A percentile compares a stretch with the other conserved stretches of the same genome.
Evolutionary conservation across 2,329 filamentous ascomycete genomes (phyloP).

Genomic region (Zopfia rhizophila): DNA sequence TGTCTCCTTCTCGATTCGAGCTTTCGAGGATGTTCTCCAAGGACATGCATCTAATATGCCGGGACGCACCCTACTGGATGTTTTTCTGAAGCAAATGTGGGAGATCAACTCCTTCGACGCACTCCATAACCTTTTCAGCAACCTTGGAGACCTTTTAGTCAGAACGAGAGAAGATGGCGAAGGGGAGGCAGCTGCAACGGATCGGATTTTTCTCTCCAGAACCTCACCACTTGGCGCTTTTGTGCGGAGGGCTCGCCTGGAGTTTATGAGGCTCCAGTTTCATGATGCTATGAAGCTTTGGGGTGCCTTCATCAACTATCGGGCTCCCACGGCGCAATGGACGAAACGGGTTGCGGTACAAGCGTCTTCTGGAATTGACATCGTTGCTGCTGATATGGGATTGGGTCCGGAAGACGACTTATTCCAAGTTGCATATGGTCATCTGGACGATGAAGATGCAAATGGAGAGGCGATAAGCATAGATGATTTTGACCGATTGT

Average conservation of each 20-base stretch:
- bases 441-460: constrained; percentile 54
- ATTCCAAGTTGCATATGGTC: constrained; percentile 62
- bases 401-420: constrained; percentile 63
- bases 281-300: constrained; percentile 81
- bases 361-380: constrained; percentile 60
- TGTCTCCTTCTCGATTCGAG: constrained; percentile 45
- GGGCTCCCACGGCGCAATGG: constrained; percentile 77
- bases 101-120: constrained; percentile 82
- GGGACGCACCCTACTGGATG: constrained; percentile 86
- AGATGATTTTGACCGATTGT: constrained; percentile 80
- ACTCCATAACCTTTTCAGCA: constrained; percentile 79
- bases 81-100: constrained; percentile 85
- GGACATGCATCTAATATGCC: constrained; percentile 66
- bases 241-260: constrained; percentile 78
- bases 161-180: constrained; percentile 71
- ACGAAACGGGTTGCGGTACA: constrained; percentile 54
- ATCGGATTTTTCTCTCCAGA: constrained; percentile 70
- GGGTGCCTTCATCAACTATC: constrained; percentile 83
- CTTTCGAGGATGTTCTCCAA: constrained; percentile 60
- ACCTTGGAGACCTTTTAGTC: constrained; percentile 66
- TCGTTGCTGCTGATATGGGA: constrained; percentile 69
- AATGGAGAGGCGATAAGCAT: constrained; percentile 68
- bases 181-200: constrained; percentile 60
- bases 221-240: constrained; percentile 86
- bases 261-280: constrained; percentile 84